Percentiles rank a stretch among this genome's conserved stretches.
These are phyloP conservation scores for Platismatia glauca DNA, from an alignment of 495 filamentous ascomycete species.

Conservation along the genomic window DNA sequence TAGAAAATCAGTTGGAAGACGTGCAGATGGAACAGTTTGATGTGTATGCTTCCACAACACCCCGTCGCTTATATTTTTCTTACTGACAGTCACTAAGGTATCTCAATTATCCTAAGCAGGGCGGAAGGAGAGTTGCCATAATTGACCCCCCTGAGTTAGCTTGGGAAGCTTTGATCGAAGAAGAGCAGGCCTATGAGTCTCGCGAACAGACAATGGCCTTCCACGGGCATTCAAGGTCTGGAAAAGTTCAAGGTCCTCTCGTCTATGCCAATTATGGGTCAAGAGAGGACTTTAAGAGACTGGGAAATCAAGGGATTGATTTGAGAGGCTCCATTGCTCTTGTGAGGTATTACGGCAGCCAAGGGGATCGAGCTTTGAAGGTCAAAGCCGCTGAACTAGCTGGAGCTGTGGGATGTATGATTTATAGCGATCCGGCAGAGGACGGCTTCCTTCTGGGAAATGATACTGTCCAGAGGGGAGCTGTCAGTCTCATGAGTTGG, in stretches of 20 bases:
- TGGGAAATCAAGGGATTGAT: constrained; percentile 62
- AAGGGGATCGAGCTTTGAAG: constrained; percentile 65
- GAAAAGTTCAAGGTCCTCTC: constrained; percentile 83
- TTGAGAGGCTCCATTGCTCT: constrained; percentile 74
- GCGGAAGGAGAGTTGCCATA: constrained; percentile 73
- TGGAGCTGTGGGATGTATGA: constrained; percentile 77
- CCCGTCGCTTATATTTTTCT: not conserved
- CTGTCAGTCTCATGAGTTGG: constrained; percentile 75
- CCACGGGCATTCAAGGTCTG: constrained; percentile 81
- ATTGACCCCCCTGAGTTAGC: constrained; percentile 56
- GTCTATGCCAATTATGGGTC: constrained; percentile 92
- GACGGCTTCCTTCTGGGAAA: constrained; percentile 70
- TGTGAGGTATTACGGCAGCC: constrained; percentile 69
- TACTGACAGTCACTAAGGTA: constrained; percentile 26
- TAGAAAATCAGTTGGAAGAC: constrained; percentile 58
- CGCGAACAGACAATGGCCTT: constrained; percentile 62
- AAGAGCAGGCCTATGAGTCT: constrained; percentile 49
- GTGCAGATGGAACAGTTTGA: constrained; percentile 66
- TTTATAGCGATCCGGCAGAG: constrained; percentile 81
- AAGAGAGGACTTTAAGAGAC: constrained; percentile 64
- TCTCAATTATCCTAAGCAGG: constrained; percentile 76
- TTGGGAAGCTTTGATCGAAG: constrained; percentile 85
- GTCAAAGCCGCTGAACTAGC: constrained; percentile 81
- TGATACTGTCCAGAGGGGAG: constrained; percentile 72
- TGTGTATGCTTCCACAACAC: constrained; percentile 41